Conservation (phyloP, 495 filamentous ascomycete species). For the Beverwykella pulmonaria region DNA sequence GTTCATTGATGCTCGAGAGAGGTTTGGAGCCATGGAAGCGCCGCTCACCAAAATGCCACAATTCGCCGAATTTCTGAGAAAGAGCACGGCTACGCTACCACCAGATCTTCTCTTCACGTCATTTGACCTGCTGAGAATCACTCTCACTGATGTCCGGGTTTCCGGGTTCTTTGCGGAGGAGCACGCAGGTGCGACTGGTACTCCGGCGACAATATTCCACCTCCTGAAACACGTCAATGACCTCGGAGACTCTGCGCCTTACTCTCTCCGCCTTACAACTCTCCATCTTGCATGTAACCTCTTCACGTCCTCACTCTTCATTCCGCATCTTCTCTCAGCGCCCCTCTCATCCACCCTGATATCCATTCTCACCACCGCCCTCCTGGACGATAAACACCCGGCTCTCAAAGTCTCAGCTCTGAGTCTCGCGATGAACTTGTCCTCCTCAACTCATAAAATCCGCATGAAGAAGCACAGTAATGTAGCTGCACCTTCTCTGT, state of each 20-base stretch:
- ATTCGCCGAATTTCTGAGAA: constrained; percentile 57
- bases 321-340: constrained; percentile 42
- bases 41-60: constrained; percentile 61
- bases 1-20: constrained; percentile 49
- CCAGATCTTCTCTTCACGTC: constrained; percentile 70
- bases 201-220: constrained; percentile 60
- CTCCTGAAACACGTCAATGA: constrained; percentile 63
- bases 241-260: constrained; percentile 59
- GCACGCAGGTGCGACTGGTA: constrained; percentile 43
- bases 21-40: constrained; percentile 58
- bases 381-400: constrained; percentile 57
- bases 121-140: constrained; percentile 77
- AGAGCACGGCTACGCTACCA: constrained; percentile 55
- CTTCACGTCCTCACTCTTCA: constrained; percentile 56
- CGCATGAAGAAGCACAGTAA: constrained; percentile 62
- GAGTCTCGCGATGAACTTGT: constrained; percentile 81
- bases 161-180: constrained; percentile 86
- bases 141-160: constrained; percentile 80
- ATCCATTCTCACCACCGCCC: constrained; percentile 55
- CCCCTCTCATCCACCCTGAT: constrained; percentile 46
- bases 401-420: constrained; percentile 73
- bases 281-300: constrained; percentile 67
- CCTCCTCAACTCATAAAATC: constrained; percentile 66
- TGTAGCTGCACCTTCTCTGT: neutral
- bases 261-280: constrained; percentile 80